Evolutionary conservation across 2,329 filamentous ascomycete species (phyloP), one percentile per base, ranked within the genome.

Genomic region (Colletotrichum scovillei): DNA sequence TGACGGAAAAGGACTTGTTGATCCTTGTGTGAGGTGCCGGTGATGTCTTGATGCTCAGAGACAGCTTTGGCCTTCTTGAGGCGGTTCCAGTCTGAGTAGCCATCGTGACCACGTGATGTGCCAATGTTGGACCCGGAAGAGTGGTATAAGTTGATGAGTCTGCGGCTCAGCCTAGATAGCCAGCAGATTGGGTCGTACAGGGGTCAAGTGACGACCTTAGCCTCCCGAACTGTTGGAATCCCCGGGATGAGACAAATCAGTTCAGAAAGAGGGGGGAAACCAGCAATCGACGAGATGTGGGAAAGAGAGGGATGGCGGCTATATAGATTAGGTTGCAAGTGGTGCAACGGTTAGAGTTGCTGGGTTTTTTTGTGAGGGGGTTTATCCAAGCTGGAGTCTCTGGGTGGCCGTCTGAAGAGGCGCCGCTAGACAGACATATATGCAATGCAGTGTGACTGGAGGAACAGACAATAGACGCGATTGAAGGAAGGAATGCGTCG

Each of bases 11-110:
- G 5, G 83, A 84, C 73, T 84, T 85, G 32, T 84, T 83, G 19
- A 84, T 80, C 67, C 82, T 84, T 67, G 82, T 79, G 53, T 77
- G 78, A 4, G 84, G 78, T 42, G 80, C 81, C 69, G 81, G 79
- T 35, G 84, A 79, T 28, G 87, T 82, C 77, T 88, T 88, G 77
- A 86, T 90, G 78, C 89, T 86, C 76, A 90, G 86, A 67, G 88
- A 89, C 75, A 92, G 82, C 78, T 89, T 85, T 3, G 90, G 90
- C 78, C 86, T 86, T 82, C 86, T 89, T 16, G 73, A 75, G 66
- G 84, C 79, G 6, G 81, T 80, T 69, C 79, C 81, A 49, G 81
- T 79, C 63, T 78, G 78, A 71, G 79, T 81, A 49, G 84, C 77
- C 85, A 86, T 87, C 66, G n/a, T 59, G 57, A 55, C 57, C 63